Conservation (phyloP, 352 stramenopile species). For the Phytophthora multivora region DNA sequence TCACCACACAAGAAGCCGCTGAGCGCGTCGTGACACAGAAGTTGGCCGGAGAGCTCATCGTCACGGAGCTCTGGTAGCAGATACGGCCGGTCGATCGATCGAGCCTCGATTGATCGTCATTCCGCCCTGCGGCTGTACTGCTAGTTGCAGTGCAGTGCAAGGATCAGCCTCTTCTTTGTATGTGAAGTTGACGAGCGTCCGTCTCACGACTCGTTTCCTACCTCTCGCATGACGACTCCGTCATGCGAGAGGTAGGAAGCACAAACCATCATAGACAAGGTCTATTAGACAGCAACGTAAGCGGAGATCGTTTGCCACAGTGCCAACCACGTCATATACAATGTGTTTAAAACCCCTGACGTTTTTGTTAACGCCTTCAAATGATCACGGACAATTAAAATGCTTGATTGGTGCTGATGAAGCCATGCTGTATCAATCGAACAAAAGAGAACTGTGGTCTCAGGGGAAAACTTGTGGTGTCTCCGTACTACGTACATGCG, state of each 20-base stretch:
- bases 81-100: too few relatives aligned
- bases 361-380: not conserved
- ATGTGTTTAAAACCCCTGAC: not conserved
- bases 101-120: too few relatives aligned
- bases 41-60: slow-evolving; percentile 46
- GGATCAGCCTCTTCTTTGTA: slow-evolving; percentile 21
- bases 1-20: slow-evolving; percentile 41
- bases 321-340: not conserved
- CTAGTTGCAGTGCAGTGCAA: too few relatives aligned
- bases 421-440: too few relatives aligned
- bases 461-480: too few relatives aligned
- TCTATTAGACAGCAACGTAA: slow-evolving; percentile 1
- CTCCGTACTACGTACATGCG: too few relatives aligned
- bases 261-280: slow-evolving; percentile 4
- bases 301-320: not conserved
- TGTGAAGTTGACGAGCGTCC: slow-evolving; percentile 17
- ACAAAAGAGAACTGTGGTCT: too few relatives aligned
- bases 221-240: not conserved
- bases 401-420: too few relatives aligned
- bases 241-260: slow-evolving; percentile 3
- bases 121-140: slow-evolving; percentile 1
- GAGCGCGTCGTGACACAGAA: slow-evolving; percentile 55
- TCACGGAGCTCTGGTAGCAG: slow-evolving; percentile 78
- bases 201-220: slow-evolving; percentile 16
- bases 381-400: too few relatives aligned